phyloP scores from a whole-genome alignment of 257 asterid species.

The Coffea canephora region DNA sequence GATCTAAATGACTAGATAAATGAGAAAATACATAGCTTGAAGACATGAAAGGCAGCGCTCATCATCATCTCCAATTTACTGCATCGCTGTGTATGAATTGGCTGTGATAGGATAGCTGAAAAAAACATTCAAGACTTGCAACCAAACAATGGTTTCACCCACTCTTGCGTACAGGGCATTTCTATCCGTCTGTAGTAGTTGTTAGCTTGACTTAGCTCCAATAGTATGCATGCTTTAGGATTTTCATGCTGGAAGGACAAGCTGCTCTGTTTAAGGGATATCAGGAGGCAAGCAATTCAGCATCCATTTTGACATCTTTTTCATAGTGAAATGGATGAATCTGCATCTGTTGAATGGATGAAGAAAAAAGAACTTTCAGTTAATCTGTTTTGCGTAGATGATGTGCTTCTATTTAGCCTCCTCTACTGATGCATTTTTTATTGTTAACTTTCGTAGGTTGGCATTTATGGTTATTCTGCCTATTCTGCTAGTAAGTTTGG shows the following conservation, averaged over 20 bases:
- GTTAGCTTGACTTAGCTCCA: neutral
- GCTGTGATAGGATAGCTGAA: neutral
- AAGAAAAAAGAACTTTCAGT: neutral
- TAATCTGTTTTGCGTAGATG: neutral
- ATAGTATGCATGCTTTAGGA: neutral
- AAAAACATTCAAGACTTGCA: neutral
- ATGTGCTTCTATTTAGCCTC: neutral
- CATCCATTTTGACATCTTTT: neutral
- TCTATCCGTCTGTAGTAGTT: neutral
- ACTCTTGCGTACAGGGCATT: neutral
- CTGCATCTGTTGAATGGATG: neutral
- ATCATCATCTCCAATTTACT: neutral
- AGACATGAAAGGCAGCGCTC: neutral
- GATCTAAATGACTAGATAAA: neutral
- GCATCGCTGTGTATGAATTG: neutral
- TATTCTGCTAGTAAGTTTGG: conserved; percentile 96
- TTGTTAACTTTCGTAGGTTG: conserved; percentile 54
- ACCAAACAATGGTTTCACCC: neutral
- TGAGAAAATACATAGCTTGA: neutral
- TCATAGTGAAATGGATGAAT: neutral
- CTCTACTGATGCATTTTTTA: conserved; percentile 9
- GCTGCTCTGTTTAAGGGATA: neutral
- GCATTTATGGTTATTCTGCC: conserved; percentile 93
- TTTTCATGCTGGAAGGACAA: neutral
- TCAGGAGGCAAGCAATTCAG: neutral